A percentile compares a stretch with the other conserved stretches of the same genome.
These are phyloP conservation scores for Euphorbia celastroides DNA, from an alignment of 441 rosid species.

Conservation along the genomic window DNA sequence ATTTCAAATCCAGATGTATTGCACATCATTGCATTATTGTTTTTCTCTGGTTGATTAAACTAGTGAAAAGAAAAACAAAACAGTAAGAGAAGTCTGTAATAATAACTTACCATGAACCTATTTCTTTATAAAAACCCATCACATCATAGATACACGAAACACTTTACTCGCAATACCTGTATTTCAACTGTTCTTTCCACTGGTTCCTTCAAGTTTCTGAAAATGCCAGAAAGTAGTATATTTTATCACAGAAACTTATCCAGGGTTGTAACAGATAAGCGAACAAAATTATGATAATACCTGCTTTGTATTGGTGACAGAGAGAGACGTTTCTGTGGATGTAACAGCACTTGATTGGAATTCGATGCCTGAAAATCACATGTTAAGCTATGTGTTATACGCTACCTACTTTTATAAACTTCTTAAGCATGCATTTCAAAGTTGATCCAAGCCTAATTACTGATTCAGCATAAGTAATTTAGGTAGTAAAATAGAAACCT, in stretches of 20 bases:
- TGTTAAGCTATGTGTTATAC: conserved; percentile 1
- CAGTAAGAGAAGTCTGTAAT: conserved; percentile 19
- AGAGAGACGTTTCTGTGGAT: conserved; percentile 57
- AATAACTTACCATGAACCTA: not conserved
- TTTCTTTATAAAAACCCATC: conserved; percentile 3
- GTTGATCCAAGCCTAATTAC: conserved; percentile 15
- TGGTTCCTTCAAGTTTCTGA: conserved; percentile 46
- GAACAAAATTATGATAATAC: conserved; percentile 28
- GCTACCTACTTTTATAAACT: not conserved
- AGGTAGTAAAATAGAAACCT: conserved; percentile 36
- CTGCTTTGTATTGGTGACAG: conserved; percentile 59
- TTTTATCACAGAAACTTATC: conserved; percentile 13
- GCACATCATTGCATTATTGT: conserved; percentile 19
- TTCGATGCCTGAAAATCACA: conserved; percentile 40
- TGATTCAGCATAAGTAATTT: conserved; percentile 2
- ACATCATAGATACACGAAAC: conserved; percentile 6
- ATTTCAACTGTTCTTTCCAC: conserved; percentile 31
- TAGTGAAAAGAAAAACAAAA: conserved; percentile 28
- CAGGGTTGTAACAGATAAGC: conserved; percentile 7
- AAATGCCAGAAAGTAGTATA: conserved; percentile 12
- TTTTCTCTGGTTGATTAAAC: conserved; percentile 29
- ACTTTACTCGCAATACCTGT: conserved; percentile 38
- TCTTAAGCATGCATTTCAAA: conserved; percentile 1
- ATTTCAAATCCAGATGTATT: conserved; percentile 24
- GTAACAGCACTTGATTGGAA: conserved; percentile 28